A percentile compares a stretch with the other conserved stretches of the same genome.
Conservation (phyloP, 2,329 filamentous ascomycete species). For the Teratosphaeria viscida region DNA sequence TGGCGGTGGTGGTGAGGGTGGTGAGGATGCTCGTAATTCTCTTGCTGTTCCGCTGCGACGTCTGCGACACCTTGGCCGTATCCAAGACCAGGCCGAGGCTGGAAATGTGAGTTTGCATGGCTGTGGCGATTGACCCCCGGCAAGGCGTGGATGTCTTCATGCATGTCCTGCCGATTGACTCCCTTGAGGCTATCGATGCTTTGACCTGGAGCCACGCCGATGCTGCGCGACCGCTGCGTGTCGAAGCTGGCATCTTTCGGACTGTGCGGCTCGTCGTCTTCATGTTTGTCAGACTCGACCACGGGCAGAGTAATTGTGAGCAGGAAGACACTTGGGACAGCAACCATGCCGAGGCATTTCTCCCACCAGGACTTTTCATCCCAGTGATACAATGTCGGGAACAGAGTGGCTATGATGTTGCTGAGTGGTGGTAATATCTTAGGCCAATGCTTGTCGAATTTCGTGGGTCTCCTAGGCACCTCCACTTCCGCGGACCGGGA, state of each 20-base stretch:
- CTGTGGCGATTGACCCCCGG: conserved; percentile 10
- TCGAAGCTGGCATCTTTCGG: conserved; percentile 5
- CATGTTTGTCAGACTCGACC: conserved; percentile 57
- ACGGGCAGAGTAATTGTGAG: conserved; percentile 86
- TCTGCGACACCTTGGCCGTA: conserved; percentile 20
- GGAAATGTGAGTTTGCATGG: conserved; percentile 9
- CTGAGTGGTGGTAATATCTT: conserved; percentile 66
- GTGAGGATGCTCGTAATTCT: conserved; percentile 16
- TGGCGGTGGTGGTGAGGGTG: conserved; percentile 3
- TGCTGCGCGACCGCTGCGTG: conserved; percentile 6
- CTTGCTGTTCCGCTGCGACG: conserved; percentile 22
- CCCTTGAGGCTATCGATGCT: conserved; percentile 7
- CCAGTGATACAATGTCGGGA: conserved; percentile 81
- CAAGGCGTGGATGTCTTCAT: conserved; percentile 1
- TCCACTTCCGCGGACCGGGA: conserved; percentile 17
- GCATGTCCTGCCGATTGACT: conserved; percentile 5
- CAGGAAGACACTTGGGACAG: conserved; percentile 82
- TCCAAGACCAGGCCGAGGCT: not conserved
- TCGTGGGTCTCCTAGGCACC: conserved; percentile 10
- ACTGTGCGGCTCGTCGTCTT: conserved; percentile 17
- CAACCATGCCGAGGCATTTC: conserved; percentile 67
- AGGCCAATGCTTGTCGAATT: conserved; percentile 64
- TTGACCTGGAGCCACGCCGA: conserved; percentile 5
- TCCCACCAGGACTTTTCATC: conserved; percentile 73
- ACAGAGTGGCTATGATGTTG: conserved; percentile 61